Conservation (phyloP, 441 rosid species). For the Codiaeum variegatum region DNA sequence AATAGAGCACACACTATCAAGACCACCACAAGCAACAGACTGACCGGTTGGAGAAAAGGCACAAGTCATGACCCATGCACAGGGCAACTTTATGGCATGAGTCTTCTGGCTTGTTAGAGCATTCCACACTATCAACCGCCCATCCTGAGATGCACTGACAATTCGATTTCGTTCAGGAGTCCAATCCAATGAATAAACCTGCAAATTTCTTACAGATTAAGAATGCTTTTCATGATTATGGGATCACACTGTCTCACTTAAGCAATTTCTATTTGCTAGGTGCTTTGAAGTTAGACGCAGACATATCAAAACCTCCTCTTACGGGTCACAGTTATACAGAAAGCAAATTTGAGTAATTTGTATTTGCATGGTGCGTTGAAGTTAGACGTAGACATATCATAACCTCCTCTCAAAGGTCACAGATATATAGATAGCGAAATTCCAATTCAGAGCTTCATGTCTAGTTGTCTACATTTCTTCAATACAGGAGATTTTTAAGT, state of each 20-base stretch:
- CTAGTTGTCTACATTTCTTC: neutral
- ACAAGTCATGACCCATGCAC: constrained; percentile 98
- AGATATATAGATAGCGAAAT: neutral
- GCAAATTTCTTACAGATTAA: constrained; percentile 20
- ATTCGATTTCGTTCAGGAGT: constrained; percentile 77
- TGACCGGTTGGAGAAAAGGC: constrained; percentile 94
- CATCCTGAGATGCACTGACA: constrained; percentile 96
- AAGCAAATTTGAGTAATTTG: neutral
- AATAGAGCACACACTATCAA: constrained; percentile 86
- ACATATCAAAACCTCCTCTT: neutral
- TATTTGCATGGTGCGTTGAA: neutral
- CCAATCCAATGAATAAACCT: constrained; percentile 97
- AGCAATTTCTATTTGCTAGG: neutral
- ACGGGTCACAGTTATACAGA: neutral
- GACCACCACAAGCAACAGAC: constrained; percentile 96
- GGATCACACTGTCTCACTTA: neutral
- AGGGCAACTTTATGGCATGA: constrained; percentile 90
- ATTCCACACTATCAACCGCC: constrained; percentile 92
- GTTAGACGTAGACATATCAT: neutral
- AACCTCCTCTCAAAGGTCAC: neutral
- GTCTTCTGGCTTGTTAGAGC: constrained; percentile 95
- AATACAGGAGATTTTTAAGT: neutral
- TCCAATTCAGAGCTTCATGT: neutral
- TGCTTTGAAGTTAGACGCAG: neutral
- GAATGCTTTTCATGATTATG: neutral